These are phyloP conservation scores for Ophiocordyceps sinensis DNA, from an alignment of 2,329 filamentous ascomycete genomes.

Conservation along the genomic window DNA sequence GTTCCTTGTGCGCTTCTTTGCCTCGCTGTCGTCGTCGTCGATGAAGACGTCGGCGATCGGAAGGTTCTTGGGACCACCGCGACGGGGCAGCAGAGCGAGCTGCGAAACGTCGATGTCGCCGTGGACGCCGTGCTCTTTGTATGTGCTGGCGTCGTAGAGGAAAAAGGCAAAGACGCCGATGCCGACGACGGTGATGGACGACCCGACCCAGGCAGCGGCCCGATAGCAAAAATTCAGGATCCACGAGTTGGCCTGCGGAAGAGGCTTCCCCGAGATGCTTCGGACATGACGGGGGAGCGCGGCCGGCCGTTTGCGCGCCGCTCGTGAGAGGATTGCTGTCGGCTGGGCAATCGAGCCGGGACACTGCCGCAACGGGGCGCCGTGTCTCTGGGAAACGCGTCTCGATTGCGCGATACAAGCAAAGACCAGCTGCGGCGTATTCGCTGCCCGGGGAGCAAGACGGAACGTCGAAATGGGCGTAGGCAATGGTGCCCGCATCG, in stretches of 20 bases:
- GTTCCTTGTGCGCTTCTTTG: slow-evolving; percentile 57
- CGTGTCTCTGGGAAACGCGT: background rate
- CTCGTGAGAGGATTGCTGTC: background rate
- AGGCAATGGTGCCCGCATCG: background rate
- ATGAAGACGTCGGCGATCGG: slow-evolving; percentile 80
- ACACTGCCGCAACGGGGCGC: background rate
- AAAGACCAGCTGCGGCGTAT: background rate
- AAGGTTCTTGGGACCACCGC: slow-evolving; percentile 86
- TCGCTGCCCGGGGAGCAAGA: background rate
- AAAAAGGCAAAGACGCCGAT: slow-evolving; percentile 71
- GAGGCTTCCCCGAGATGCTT: slow-evolving; percentile 34
- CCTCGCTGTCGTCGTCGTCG: slow-evolving; percentile 70
- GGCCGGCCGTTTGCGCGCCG: background rate
- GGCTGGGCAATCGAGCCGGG: background rate
- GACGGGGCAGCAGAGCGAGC: slow-evolving; percentile 63
- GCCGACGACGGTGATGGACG: slow-evolving; percentile 58
- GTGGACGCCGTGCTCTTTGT: slow-evolving; percentile 53
- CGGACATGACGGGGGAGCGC: background rate
- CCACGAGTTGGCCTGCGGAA: slow-evolving; percentile 32
- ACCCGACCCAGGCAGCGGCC: slow-evolving; percentile 47
- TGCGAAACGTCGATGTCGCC: slow-evolving; percentile 73
- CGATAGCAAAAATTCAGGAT: slow-evolving; percentile 49
- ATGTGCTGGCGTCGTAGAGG: slow-evolving; percentile 84
- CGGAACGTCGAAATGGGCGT: background rate
- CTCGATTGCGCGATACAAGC: background rate